Conservation (phyloP, 73 alveolate genomes). For the Tetrahymena thermophila region DNA sequence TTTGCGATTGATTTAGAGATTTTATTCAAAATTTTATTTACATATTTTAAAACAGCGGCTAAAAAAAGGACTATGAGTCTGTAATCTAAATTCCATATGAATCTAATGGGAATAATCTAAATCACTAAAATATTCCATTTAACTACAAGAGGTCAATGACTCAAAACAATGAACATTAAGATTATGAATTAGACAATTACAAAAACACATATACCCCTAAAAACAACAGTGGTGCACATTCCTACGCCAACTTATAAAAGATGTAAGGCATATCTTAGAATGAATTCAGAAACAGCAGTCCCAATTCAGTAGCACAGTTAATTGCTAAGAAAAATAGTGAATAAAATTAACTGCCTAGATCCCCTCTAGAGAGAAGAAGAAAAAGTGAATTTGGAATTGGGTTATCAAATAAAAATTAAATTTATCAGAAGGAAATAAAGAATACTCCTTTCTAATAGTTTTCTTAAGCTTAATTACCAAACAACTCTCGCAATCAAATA, state of each 20-base stretch:
- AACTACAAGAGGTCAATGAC: not conserved
- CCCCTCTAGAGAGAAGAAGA: not conserved
- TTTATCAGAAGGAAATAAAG: not conserved
- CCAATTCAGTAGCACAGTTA: not conserved
- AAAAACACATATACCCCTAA: not conserved
- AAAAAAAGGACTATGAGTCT: not conserved
- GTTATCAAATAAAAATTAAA: not conserved
- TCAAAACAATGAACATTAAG: not conserved
- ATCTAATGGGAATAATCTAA: not conserved
- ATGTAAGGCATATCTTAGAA: not conserved
- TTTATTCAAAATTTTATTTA: not conserved
- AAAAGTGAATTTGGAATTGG: not conserved
- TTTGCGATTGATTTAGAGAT: not conserved
- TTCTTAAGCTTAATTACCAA: not conserved
- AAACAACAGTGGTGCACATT: not conserved
- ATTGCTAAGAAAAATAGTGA: not conserved
- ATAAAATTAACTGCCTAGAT: not conserved
- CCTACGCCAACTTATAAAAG: not conserved
- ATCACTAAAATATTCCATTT: not conserved
- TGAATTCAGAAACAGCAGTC: not conserved
- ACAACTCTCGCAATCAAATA: not conserved
- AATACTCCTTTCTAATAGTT: not conserved
- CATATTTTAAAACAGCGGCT: not conserved
- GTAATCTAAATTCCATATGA: not conserved
- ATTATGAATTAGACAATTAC: not conserved